Evolutionary conservation across 192 early-diverging fungal genomes (phyloP).

Genomic region (Phycomyces blakesleeanus): DNA sequence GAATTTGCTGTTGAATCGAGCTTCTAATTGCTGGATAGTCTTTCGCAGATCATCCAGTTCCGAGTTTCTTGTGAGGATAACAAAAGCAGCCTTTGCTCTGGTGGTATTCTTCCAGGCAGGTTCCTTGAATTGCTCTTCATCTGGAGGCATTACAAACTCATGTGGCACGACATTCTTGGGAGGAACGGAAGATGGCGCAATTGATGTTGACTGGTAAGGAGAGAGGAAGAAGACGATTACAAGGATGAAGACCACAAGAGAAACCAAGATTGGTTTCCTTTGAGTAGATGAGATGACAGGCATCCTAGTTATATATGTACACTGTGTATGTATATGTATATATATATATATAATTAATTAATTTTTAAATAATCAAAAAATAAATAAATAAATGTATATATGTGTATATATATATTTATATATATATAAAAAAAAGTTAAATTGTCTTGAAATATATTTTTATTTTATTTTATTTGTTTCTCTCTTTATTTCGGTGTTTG

Average conservation of each 20-base stretch:
- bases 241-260: neutral
- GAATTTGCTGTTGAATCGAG: constrained; percentile 74
- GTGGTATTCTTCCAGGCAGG: constrained; percentile 29
- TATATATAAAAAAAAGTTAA: no score
- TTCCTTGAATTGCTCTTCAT: neutral
- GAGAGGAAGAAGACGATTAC: constrained; percentile 8
- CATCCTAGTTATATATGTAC: neutral
- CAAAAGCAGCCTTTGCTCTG: constrained; percentile 60
- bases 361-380: no score
- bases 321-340: neutral
- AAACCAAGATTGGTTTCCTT: constrained; percentile 9
- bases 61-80: constrained; percentile 72
- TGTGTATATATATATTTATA: no score
- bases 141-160: neutral
- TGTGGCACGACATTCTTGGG: neutral
- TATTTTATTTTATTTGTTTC: no score
- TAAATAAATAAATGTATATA: no score
- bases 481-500: no score
- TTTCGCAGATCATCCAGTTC: constrained; percentile 58
- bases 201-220: constrained; percentile 5
- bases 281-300: constrained; percentile 13
- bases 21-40: constrained; percentile 72
- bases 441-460: no score
- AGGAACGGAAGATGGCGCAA: neutral
- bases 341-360: no score